These are phyloP conservation scores for Dactylella cylindrospora DNA, from an alignment of 2,329 filamentous ascomycete genomes.

Conservation along the genomic window DNA sequence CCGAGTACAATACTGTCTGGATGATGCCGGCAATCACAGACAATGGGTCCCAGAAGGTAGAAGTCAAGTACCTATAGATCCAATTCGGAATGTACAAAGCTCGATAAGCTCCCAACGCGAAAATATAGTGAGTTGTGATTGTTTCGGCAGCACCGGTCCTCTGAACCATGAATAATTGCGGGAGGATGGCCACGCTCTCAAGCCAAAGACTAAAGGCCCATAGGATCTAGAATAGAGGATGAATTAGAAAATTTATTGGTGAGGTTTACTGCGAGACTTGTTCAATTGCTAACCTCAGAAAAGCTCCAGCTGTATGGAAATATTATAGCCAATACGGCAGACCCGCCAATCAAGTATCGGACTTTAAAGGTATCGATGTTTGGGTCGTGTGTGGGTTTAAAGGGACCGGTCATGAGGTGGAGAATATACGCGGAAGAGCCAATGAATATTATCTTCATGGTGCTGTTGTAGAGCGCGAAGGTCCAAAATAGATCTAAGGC, in stretches of 20 bases:
- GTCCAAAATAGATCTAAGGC: constrained; percentile 78
- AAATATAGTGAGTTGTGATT: constrained; percentile 98
- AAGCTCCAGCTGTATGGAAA: constrained; percentile 82
- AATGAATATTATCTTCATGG: constrained; percentile 97
- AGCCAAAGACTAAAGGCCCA: constrained; percentile 99
- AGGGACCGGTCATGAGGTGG: constrained; percentile 96
- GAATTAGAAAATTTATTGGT: constrained; percentile 20
- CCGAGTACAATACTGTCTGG: constrained; percentile 93
- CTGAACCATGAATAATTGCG: constrained; percentile 97
- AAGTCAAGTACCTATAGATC: constrained; percentile 84
- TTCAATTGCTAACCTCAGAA: constrained; percentile 59
- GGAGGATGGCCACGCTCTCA: constrained; percentile 92
- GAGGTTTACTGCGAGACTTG: constrained; percentile 9
- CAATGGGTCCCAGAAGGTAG: constrained; percentile 79
- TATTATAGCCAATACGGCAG: constrained; percentile 73
- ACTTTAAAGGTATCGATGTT: constrained; percentile 97
- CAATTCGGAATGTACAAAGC: constrained; percentile 98
- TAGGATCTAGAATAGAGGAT: constrained; percentile 64
- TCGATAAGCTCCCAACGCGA: constrained; percentile 86
- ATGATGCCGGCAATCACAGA: constrained; percentile 84
- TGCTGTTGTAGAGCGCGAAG: constrained; percentile 83
- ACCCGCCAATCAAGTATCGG: constrained; percentile 84
- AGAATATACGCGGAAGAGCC: constrained; percentile 86
- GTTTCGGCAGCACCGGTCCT: constrained; percentile 96
- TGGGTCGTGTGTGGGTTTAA: constrained; percentile 95